phyloP scores from a whole-genome alignment of 75 land plant species.

The Sequoiadendron giganteum region DNA sequence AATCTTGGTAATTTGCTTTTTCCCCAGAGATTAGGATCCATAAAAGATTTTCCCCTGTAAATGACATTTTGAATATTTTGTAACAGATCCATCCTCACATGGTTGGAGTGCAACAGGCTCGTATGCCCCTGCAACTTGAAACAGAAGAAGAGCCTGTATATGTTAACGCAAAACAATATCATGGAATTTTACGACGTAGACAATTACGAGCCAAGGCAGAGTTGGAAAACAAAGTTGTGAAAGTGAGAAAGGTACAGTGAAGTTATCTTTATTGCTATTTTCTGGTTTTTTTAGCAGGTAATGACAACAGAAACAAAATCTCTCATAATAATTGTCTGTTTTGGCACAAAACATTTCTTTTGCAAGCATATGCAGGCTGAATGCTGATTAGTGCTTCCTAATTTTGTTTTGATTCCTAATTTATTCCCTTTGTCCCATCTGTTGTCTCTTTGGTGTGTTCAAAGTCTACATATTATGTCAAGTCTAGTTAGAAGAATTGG shows the following conservation, averaged over 20 bases:
- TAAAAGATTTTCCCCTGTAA: background rate
- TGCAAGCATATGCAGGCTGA: background rate
- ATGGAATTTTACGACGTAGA: constrained; percentile 74
- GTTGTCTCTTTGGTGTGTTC: background rate
- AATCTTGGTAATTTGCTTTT: background rate
- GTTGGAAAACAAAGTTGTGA: constrained; percentile 68
- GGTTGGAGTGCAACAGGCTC: constrained; percentile 61
- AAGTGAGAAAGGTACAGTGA: constrained; percentile 60
- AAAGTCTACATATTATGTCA: background rate
- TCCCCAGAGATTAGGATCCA: background rate
- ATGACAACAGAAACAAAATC: background rate
- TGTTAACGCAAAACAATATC: constrained; percentile 80
- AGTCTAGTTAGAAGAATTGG: background rate
- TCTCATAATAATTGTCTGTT: background rate
- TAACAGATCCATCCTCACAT: constrained; percentile 67
- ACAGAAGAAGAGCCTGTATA: constrained; percentile 84
- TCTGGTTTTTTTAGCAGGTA: background rate
- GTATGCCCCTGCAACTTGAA: constrained; percentile 79
- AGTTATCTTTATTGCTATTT: background rate
- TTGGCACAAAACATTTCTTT: background rate
- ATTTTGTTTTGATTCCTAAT: background rate
- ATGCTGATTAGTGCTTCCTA: background rate
- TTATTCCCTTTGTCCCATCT: background rate
- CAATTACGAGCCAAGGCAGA: constrained; percentile 90
- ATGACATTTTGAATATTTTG: background rate